A percentile compares a stretch with the other conserved stretches of the same genome.
Conservation (phyloP, 2,329 filamentous ascomycete genomes). For the Microsporum ferrugineum region DNA sequence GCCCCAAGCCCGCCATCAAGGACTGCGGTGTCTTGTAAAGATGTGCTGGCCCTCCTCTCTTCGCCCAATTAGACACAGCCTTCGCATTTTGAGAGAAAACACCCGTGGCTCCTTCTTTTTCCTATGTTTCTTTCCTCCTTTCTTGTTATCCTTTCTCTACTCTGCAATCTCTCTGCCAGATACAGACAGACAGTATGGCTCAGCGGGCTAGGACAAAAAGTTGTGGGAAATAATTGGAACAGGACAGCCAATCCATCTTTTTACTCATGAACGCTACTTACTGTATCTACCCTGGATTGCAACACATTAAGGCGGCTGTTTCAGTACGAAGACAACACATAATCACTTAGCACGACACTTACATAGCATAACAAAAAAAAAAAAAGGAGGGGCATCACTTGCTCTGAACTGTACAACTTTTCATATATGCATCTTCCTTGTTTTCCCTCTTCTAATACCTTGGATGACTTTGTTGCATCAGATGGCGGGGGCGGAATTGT, state of each 20-base stretch:
- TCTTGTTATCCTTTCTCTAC: constrained; percentile 1
- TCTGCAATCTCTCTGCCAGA: background rate
- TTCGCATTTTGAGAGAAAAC: background rate
- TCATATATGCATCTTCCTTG: background rate
- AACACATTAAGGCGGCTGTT: background rate
- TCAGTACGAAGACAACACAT: constrained; percentile 1
- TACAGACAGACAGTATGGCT: background rate
- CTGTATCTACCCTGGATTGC: background rate
- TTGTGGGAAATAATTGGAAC: background rate
- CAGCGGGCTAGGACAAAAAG: background rate
- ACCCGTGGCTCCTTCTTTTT: background rate
- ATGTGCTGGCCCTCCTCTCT: background rate
- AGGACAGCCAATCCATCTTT: background rate
- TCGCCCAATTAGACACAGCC: background rate
- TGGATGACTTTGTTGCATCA: background rate
- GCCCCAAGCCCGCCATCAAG: constrained; percentile 45
- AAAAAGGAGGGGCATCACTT: background rate
- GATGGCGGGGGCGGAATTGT: background rate
- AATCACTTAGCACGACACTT: background rate
- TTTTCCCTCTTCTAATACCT: background rate
- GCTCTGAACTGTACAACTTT: background rate
- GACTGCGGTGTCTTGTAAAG: constrained; percentile 38
- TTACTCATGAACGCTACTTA: background rate
- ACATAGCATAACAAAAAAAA: background rate
- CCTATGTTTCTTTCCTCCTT: background rate